Evolutionary conservation across 148 eudicot species (phyloP), one percentile per base, ranked within the genome.

Genomic region (Amaranthus cruentus): DNA sequence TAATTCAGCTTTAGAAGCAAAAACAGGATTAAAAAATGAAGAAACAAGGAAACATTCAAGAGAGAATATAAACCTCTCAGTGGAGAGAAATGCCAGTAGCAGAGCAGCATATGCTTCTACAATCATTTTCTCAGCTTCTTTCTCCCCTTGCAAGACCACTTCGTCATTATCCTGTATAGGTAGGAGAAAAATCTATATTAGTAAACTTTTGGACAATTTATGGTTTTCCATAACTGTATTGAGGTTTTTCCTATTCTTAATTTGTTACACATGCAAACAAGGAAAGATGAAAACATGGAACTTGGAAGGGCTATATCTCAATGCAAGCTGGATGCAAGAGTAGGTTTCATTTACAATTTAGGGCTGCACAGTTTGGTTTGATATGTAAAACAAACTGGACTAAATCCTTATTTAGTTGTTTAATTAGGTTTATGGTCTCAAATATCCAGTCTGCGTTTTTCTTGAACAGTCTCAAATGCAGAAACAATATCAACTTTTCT

Each of bases 121-220:
- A 52, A 91, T 91, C 96, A 88, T 95, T 75, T 95, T 91, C 78
- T 95, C 99, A 14, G 99, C 99, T 81, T 95, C 99, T 90, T 90
- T 95, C 86, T 90, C 97, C 69, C 94, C 96, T 81, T 86, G 91
- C 71, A 86, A 76, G 56, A 95, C 73, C 28, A 85, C 89, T 70
- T 81, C 91, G 64, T 90, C 96, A 47, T 81, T 91, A 67, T 91
- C 97, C 99, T 95, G 85, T 77, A 77, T 6, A 66, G 9, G 44
- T 6, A 62, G 48, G 68, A 50, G 73, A 55, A 73, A 73, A 68
- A 63, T 53, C 51, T 48, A 69, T 57, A 66, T 28, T 66, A 58
- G 7, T 4, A 53, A 52, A 8, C 48, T 43, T 62, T 21, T 46
- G 38, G 15, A 47, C 44, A 9, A 13, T 47, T 55, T 8, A 28